Conservation (phyloP, 176 grass and related monocot genomes). For the Eragrostis nindensis region DNA sequence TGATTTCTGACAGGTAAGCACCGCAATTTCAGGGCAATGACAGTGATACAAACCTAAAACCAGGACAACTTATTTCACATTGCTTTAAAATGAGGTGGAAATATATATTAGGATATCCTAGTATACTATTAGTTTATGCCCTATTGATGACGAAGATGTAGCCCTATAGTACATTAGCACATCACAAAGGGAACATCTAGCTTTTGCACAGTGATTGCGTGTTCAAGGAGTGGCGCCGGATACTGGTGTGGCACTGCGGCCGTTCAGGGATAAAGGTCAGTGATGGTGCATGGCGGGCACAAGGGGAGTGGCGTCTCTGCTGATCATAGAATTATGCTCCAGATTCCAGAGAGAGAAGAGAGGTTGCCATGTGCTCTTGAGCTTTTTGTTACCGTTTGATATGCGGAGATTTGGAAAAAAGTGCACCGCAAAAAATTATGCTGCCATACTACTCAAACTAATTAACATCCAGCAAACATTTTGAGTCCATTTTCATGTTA, state of each 20-base stretch:
- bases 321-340: no score
- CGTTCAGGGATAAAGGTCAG: no score
- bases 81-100: background rate
- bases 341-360: no score
- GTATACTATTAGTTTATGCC: background rate
- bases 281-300: no score
- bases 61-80: background rate
- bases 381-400: no score
- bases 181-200: background rate
- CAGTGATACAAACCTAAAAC: background rate
- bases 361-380: background rate
- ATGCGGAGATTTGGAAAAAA: background rate
- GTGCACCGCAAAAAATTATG: background rate
- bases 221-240: no score
- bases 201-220: background rate
- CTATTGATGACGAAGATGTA: background rate
- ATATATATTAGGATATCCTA: background rate
- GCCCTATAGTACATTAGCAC: no score
- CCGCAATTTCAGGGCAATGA: constrained; percentile 10
- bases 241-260: no score
- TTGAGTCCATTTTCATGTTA: no score
- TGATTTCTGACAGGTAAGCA: constrained; percentile 17
- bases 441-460: no score
- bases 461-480: no score
- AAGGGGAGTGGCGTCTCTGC: no score